A percentile compares a stretch with the other conserved stretches of the same genome.
Conservation (phyloP, 306 rosid species). For the Lablab purpureus region DNA sequence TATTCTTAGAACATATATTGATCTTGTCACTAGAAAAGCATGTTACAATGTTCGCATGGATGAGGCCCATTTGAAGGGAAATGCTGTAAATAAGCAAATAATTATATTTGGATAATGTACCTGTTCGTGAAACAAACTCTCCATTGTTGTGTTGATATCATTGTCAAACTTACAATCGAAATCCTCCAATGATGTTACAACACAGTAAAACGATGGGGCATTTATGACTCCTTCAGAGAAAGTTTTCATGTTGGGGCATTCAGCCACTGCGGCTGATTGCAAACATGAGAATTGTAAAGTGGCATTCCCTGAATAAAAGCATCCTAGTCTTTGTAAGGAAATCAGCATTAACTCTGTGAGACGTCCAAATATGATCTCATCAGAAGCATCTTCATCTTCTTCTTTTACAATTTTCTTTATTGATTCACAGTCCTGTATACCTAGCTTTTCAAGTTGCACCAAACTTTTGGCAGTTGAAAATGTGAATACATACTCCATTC, state of each 20-base stretch:
- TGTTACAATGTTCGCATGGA: too few relatives aligned
- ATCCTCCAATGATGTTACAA: too few relatives aligned
- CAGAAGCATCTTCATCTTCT: not conserved
- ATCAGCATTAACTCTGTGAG: not conserved
- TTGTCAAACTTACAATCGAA: not conserved
- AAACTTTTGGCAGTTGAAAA: too few relatives aligned
- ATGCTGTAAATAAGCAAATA: too few relatives aligned
- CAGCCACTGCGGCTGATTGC: not conserved
- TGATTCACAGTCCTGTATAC: not conserved
- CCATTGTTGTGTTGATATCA: not conserved
- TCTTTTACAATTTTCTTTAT: not conserved
- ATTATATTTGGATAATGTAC: too few relatives aligned
- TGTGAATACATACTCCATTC: too few relatives aligned
- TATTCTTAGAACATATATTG: too few relatives aligned
- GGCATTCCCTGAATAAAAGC: constrained; percentile 21
- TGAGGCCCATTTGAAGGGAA: too few relatives aligned
- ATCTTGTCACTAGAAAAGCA: too few relatives aligned
- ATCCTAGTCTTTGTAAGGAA: not conserved
- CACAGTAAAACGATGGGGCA: too few relatives aligned
- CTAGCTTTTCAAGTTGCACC: too few relatives aligned
- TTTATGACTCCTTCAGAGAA: not conserved
- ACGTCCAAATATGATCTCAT: constrained; percentile 1
- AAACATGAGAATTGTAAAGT: constrained; percentile 1
- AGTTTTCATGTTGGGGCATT: constrained; percentile 17
- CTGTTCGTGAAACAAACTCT: too few relatives aligned